Evolutionary conservation across 768 basidiomycete species (phyloP), one percentile per base, ranked within the genome.

Genomic region (Trametes sanguinea): DNA sequence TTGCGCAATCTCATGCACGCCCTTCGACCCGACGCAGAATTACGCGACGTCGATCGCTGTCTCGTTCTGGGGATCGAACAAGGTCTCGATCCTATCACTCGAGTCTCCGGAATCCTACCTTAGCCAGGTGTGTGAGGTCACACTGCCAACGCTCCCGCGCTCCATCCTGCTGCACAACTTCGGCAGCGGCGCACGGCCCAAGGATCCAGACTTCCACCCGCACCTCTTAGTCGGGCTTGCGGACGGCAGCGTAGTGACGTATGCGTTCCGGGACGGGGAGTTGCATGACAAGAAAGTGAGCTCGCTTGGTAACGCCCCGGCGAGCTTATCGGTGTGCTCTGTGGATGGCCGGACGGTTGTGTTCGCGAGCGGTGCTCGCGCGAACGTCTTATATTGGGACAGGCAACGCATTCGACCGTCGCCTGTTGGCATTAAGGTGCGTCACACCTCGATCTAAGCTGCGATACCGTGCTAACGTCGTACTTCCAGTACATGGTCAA

Each of bases 51-150:
- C 81, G 54, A 73, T 89, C 30, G 83, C 81, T 0, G 85, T 89
- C n/a, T 84, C 87, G 0, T 90, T 90, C 66, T 96, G 94, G 93
- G 81, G 81, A 22, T 81, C 83, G 3, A 88, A 88, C 65, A 67
- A 73, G 7, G 79, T 94, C 43, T 80, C 86, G 66, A 74, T 94
- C 37, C 76, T 90, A 55, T 69, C 71, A 4, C 65, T 81, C 42
- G 68, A 71, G 4, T 70, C 78, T 7, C 46, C 51, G 8, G 61
- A 60, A 16, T 51, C 62, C 6, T 66, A 67, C 47, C 63, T 76
- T 29, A 60, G 58, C 33, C 65, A 64, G 8, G 59, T 80, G 2
- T 78, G 74, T 62, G 74, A 66, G 72, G 71, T 77, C 74, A 8
- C 71, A 63, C 67, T 89, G 74, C 65, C 78, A 73, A 68, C 77